phyloP scores from a whole-genome alignment of 2,329 filamentous ascomycete genomes.

The Aspergillus sergii region DNA sequence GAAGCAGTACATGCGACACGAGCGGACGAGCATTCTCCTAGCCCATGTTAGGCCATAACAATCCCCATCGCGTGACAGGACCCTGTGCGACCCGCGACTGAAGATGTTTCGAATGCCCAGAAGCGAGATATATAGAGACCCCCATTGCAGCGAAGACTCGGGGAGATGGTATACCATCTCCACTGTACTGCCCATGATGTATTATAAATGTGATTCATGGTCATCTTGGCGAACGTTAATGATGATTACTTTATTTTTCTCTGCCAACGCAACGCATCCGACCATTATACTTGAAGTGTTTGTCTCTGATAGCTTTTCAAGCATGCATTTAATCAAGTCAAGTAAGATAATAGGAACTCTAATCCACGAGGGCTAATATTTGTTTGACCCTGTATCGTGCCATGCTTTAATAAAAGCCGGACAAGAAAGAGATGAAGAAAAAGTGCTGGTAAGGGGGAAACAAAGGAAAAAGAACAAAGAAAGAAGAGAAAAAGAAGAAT shows the following conservation, averaged over 20 bases:
- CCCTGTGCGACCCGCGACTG: constrained; percentile 13
- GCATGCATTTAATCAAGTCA: neutral
- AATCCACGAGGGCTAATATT: neutral
- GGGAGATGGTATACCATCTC: neutral
- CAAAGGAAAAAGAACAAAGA: no score
- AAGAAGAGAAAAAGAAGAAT: neutral
- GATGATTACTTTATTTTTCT: neutral
- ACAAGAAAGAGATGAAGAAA: no score
- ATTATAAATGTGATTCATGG: neutral
- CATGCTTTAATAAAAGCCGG: neutral
- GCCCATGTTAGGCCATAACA: neutral
- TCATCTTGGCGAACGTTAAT: neutral
- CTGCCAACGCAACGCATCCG: neutral
- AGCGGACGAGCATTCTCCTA: neutral
- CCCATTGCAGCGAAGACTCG: neutral
- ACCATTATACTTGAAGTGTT: neutral
- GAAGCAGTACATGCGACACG: neutral
- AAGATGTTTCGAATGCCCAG: constrained; percentile 7
- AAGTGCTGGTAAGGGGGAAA: no score
- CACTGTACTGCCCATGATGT: neutral
- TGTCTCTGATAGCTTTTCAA: neutral
- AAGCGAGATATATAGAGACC: constrained; percentile 10
- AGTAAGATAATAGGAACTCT: neutral
- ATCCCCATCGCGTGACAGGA: neutral
- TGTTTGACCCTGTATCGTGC: neutral